Evolutionary conservation across 441 rosid species (phyloP).

Genomic region (Adansonia gregorii): DNA sequence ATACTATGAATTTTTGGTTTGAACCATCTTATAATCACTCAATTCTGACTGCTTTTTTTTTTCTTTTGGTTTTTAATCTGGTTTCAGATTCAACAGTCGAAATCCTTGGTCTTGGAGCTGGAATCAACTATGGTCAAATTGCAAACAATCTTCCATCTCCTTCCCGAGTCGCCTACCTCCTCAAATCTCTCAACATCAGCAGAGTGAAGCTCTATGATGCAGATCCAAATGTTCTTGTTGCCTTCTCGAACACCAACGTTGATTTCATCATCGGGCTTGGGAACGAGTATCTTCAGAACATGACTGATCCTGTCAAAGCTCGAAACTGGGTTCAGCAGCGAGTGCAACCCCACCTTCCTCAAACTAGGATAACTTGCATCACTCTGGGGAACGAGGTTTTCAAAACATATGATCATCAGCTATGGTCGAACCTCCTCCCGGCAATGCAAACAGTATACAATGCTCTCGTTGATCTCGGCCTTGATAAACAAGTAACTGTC

Average conservation of each 20-base stretch:
- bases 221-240: slow-evolving; percentile 48
- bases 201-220: slow-evolving; percentile 55
- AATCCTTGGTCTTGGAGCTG: slow-evolving; percentile 32
- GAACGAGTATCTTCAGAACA: slow-evolving; percentile 42
- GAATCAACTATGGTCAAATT: slow-evolving; percentile 32
- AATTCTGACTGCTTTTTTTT: too few relatives aligned
- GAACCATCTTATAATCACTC: too few relatives aligned
- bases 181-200: slow-evolving; percentile 45
- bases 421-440: slow-evolving; percentile 23
- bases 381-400: slow-evolving; percentile 60
- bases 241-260: slow-evolving; percentile 54
- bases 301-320: slow-evolving; percentile 51
- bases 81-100: slow-evolving; percentile 20
- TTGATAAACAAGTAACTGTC: slow-evolving; percentile 37
- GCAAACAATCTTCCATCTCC: slow-evolving; percentile 63
- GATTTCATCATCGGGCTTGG: slow-evolving; percentile 55
- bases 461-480: slow-evolving; percentile 46
- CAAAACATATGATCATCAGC: slow-evolving; percentile 35
- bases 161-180: slow-evolving; percentile 42
- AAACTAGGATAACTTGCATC: slow-evolving; percentile 48
- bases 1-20: too few relatives aligned
- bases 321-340: slow-evolving; percentile 48
- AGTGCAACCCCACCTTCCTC: slow-evolving; percentile 46
- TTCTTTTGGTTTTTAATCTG: background rate
- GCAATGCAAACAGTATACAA: slow-evolving; percentile 51